Evolutionary conservation across 139 green algal genomes (phyloP).

Genomic region (Zygnema circumcarinatum): DNA sequence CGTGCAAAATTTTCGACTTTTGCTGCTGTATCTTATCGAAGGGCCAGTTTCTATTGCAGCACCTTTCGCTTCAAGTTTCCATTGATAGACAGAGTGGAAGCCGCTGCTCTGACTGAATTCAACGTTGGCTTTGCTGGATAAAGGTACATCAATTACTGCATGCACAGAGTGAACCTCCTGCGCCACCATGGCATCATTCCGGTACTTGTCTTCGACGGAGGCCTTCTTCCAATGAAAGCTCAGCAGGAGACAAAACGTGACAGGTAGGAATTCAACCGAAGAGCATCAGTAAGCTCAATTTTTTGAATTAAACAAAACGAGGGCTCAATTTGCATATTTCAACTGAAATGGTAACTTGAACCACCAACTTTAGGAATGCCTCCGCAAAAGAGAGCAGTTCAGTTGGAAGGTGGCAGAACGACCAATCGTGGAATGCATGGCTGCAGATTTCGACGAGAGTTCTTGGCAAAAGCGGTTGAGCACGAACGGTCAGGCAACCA

Average conservation of each 20-base stretch:
- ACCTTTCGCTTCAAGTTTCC: too few relatives aligned
- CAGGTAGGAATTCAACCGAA: conserved; percentile 66
- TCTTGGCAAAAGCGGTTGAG: conserved; percentile 65
- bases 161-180: conserved; percentile 83
- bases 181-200: conserved; percentile 76
- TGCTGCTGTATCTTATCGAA: too few relatives aligned
- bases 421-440: too few relatives aligned
- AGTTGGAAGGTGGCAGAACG: too few relatives aligned
- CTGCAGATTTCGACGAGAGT: conserved; percentile 58
- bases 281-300: neutral
- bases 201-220: conserved; percentile 94
- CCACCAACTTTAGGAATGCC: too few relatives aligned
- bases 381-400: too few relatives aligned
- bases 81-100: too few relatives aligned
- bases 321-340: neutral
- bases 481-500: conserved; percentile 77
- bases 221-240: conserved; percentile 85
- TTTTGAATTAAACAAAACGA: neutral
- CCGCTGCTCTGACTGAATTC: too few relatives aligned
- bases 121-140: neutral
- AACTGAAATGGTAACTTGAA: neutral
- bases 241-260: conserved; percentile 80
- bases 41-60: too few relatives aligned
- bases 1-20: too few relatives aligned
- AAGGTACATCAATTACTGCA: conserved; percentile 86